phyloP scores from a whole-genome alignment of 345 rosid species.

The Salix koriyanagi region DNA sequence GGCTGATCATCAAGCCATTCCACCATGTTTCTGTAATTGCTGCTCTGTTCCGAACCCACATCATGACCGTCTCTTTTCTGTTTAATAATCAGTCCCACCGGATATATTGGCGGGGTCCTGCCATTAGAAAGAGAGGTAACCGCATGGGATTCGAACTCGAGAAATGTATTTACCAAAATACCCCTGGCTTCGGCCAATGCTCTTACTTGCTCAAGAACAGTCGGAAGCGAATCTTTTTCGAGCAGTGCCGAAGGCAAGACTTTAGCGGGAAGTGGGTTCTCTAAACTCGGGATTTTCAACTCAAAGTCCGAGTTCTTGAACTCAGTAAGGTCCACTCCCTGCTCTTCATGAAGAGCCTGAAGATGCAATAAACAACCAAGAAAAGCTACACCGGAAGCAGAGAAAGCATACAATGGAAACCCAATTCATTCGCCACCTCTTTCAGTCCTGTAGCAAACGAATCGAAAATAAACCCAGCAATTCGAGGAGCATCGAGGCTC shows the following conservation, averaged over 20 bases:
- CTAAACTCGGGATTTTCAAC: constrained; percentile 3
- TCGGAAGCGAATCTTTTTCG: not conserved
- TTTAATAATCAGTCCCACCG: constrained; percentile 4
- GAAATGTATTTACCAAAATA: constrained; percentile 4
- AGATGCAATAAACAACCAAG: not conserved
- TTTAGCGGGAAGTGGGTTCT: not conserved
- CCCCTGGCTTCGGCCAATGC: constrained; percentile 1
- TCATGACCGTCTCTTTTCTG: not conserved
- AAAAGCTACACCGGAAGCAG: not conserved
- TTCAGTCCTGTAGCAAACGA: not conserved
- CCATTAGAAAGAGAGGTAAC: not conserved
- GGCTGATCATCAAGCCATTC: constrained; percentile 21
- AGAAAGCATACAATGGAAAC: not conserved
- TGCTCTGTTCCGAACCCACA: not conserved
- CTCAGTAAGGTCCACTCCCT: not conserved
- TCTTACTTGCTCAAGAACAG: not conserved
- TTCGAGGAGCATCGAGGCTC: not conserved
- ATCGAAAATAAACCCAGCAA: not conserved
- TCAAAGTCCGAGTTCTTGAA: constrained; percentile 4
- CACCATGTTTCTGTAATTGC: not conserved
- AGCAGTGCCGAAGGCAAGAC: constrained; percentile 5
- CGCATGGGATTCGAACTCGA: not conserved
- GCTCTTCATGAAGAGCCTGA: not conserved
- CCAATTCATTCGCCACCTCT: not conserved
- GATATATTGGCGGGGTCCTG: not conserved